A percentile compares a stretch with the other conserved stretches of the same genome.
Conservation (phyloP, 768 basidiomycete genomes). For the Collybia sordida region DNA sequence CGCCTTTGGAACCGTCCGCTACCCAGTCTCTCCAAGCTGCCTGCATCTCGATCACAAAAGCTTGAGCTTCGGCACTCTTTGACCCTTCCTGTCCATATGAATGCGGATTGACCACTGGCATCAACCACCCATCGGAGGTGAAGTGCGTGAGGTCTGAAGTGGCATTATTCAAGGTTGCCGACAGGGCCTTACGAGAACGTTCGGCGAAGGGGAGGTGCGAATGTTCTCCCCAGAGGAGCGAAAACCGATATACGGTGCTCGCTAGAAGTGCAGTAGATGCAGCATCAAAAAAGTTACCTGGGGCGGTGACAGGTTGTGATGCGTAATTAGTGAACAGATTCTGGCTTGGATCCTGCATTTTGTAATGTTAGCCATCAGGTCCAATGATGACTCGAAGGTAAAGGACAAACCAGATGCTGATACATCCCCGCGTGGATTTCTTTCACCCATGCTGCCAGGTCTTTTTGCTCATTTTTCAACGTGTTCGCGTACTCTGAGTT, state of each 20-base stretch:
- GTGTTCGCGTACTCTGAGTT: conserved; percentile 52
- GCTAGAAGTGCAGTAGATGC: conserved; percentile 76
- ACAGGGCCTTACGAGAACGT: conserved; percentile 42
- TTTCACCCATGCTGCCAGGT: conserved; percentile 62
- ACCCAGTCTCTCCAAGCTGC: conserved; percentile 80
- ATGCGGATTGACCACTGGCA: conserved; percentile 76
- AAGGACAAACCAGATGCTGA: conserved; percentile 46
- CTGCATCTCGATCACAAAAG: conserved; percentile 75
- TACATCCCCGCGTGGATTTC: conserved; percentile 82
- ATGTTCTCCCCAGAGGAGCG: conserved; percentile 50
- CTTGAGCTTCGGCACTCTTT: conserved; percentile 73
- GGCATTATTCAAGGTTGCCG: conserved; percentile 14
- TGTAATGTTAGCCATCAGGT: conserved; percentile 11
- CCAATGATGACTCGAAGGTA: not conserved
- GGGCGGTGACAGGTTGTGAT: conserved; percentile 36
- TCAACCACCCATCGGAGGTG: conserved; percentile 61
- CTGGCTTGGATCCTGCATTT: conserved; percentile 35
- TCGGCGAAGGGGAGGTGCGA: conserved; percentile 60
- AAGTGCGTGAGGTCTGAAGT: conserved; percentile 42
- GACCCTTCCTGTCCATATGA: conserved; percentile 44
- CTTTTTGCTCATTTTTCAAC: conserved; percentile 50
- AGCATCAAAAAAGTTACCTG: conserved; percentile 67
- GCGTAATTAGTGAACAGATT: conserved; percentile 74
- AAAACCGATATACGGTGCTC: conserved; percentile 71
- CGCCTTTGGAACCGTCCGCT: conserved; percentile 49